Conservation (phyloP, 2,329 filamentous ascomycete species). For the Pezicula radicicola region DNA sequence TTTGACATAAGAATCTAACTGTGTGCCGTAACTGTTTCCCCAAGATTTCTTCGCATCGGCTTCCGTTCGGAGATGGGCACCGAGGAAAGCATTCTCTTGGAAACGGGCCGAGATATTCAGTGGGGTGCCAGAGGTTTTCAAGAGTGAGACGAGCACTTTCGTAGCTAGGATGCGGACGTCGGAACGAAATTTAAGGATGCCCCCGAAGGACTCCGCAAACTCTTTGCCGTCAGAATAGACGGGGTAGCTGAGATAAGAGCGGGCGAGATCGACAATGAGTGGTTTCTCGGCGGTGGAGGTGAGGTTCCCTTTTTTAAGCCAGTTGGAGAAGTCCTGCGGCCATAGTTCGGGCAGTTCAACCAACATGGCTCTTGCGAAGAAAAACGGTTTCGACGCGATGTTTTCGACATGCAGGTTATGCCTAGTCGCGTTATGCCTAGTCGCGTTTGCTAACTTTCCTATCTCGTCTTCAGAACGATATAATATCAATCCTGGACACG, state of each 20-base stretch:
- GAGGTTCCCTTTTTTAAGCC: slow-evolving; percentile 15
- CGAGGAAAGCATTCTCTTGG: slow-evolving; percentile 14
- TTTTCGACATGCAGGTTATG: slow-evolving; percentile 20
- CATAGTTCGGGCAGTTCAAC: no score
- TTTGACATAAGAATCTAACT: slow-evolving; percentile 3
- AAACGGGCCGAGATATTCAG: slow-evolving; percentile 5
- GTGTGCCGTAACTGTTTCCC: slow-evolving; percentile 18
- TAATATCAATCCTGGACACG: slow-evolving; percentile 22
- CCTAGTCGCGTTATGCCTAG: slow-evolving; percentile 17
- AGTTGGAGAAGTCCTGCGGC: slow-evolving; percentile 18
- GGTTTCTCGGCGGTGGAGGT: slow-evolving; percentile 6
- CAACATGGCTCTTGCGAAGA: no score
- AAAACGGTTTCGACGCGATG: no score
- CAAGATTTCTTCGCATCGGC: slow-evolving; percentile 17
- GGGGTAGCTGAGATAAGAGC: slow-evolving; percentile 21
- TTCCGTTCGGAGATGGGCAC: slow-evolving; percentile 22
- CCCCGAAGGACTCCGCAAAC: slow-evolving; percentile 18
- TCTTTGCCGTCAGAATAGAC: slow-evolving; percentile 14
- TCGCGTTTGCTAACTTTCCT: slow-evolving; percentile 1
- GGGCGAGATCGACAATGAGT: slow-evolving; percentile 14
- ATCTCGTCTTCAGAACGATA: slow-evolving; percentile 18
- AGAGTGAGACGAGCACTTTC: slow-evolving; percentile 11
- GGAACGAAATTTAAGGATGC: slow-evolving; percentile 19
- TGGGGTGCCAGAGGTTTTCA: slow-evolving; percentile 5
- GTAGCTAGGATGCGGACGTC: slow-evolving; percentile 19